Base-by-base conservation (phyloP, 208 protist species). In the Zelonia costaricensis region DNA sequence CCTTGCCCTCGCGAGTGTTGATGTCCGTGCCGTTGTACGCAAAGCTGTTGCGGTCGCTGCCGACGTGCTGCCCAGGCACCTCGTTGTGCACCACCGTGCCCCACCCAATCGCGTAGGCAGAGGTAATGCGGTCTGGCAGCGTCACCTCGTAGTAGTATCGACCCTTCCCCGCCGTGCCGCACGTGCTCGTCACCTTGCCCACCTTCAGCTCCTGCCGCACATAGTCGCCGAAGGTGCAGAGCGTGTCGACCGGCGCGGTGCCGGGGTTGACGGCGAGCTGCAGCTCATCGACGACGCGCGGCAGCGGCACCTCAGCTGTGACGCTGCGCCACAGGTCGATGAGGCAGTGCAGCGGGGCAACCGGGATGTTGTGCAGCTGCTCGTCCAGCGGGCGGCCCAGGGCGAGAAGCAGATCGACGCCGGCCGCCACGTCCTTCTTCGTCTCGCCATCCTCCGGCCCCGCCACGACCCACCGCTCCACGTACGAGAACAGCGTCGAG, bases 131-230 rank as follows among this genome's bases (percentile, higher is more conserved):
- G 30, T 96, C 87, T 2, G 91, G 84, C 36, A 96, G 75, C 20
- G 68, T 71, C 36, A 91, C 84, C 65, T 96, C 91, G 58, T 93
- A 96, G 71, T 96, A 96, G 69, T 79, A 89, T 42, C 80, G 86
- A n/a, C 82, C 82, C 22, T 55, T 61, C 31, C 44, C 46, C 10
- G 35, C 46, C 9, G 79, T 64, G 12, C 64, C 53, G 54, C 59
- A 74, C 13, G 79, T 86, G 68, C 86, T 92, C 53, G 82, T 82
- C 18, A 94, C 76, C 68, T 96, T 96, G 49, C 91, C 91, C 20
- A 96, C 88, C 61, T 88, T 87, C 28, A 96, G 76, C 56, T 85
- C 67, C 18, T 83, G 76, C 15, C 69, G 61, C 18, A 74, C 62
- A 56, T 85, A 85, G 45, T 94, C 84, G n/a, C 91, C 91, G 63